Conservation (phyloP, 495 filamentous ascomycete genomes). For the Aspergillus mulundensis region DNA sequence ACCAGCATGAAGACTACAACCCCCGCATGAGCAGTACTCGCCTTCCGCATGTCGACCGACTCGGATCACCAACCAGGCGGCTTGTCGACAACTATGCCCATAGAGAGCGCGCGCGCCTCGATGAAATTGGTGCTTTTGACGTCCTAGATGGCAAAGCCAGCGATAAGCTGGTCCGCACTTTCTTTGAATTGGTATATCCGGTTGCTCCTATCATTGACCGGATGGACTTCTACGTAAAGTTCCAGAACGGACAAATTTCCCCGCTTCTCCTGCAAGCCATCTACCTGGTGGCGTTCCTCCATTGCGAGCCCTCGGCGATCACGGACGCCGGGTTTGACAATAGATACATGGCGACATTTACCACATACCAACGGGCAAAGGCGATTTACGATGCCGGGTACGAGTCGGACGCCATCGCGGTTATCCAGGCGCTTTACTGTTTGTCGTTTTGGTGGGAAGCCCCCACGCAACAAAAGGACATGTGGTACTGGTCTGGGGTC, state of each 20-base stretch:
- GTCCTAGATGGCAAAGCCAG: neutral
- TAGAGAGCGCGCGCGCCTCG: neutral
- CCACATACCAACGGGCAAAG: conserved; percentile 22
- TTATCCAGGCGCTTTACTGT: conserved; percentile 18
- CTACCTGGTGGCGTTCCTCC: neutral
- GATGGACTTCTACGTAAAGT: conserved; percentile 2
- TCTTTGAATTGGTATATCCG: conserved; percentile 1
- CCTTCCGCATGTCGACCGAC: neutral
- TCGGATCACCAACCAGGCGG: neutral
- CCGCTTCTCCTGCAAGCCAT: conserved; percentile 6
- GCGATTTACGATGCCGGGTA: conserved; percentile 24
- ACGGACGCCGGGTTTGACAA: conserved; percentile 19
- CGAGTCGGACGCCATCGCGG: conserved; percentile 21
- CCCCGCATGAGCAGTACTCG: neutral
- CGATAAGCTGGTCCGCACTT: conserved; percentile 1
- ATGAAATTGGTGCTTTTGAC: neutral
- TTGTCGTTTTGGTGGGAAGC: conserved; percentile 24
- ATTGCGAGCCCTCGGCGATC: neutral
- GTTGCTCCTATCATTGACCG: neutral
- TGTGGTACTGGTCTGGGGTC: conserved; percentile 25
- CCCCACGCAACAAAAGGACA: conserved; percentile 20
- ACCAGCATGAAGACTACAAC: neutral
- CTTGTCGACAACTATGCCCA: conserved; percentile 1
- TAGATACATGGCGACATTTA: conserved; percentile 22
- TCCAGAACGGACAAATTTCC: neutral